Base-by-base conservation (phyloP, 352 stramenopile genomes). In the Globisporangium perplexum region DNA sequence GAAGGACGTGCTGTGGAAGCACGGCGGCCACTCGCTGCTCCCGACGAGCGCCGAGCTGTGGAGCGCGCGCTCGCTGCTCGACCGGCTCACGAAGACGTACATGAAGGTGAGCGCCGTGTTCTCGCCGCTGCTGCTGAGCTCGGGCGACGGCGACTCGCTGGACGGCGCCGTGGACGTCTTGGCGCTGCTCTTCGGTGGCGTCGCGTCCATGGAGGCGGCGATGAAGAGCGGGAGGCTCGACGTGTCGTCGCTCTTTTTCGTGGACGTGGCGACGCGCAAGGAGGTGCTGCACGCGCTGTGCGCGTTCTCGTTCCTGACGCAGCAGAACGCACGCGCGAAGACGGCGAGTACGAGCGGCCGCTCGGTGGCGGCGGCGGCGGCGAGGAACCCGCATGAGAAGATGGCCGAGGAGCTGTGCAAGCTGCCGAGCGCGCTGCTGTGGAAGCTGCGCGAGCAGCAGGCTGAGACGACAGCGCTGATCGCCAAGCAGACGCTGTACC, bases 1-100 rank as follows among this genome's bases (percentile, higher is more conserved):
- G 46, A 94, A 91, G 53, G 78, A 96, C 56, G 77, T 86, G 20
- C 66, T 98, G 15, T 98, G 93, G 91, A 98, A 98, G 59, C 86
- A 79, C 50, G 92, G 92, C 50, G 90, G 90, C 1, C 88, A 97
- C 46, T 76, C 77, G 7, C 57, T 92, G 18, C 59, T 92, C n/a
- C 82, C 79, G 42, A 83, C 72, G 24, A 88, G 46, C 54, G 50
- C 47, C 18, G 60, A 83, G 1, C 61, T 92, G 11, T 92, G 82
- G 82, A 81, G 85, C 41, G 79, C 82, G 23, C 74, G 82, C n/a
- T 74, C 76, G 48, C 43, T 92, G 52, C 57, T 92, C 1, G 75
- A 85, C n/a, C 66, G 72, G 8, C 44, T 92, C 23, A 84, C 82
- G 3, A 75, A 69, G 47, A 82, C 66, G 36, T 83, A 76, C 46